Evolutionary conservation across 495 filamentous ascomycete genomes (phyloP), one percentile per base, ranked within the genome.

Genomic region (Pyronema omphalodes): DNA sequence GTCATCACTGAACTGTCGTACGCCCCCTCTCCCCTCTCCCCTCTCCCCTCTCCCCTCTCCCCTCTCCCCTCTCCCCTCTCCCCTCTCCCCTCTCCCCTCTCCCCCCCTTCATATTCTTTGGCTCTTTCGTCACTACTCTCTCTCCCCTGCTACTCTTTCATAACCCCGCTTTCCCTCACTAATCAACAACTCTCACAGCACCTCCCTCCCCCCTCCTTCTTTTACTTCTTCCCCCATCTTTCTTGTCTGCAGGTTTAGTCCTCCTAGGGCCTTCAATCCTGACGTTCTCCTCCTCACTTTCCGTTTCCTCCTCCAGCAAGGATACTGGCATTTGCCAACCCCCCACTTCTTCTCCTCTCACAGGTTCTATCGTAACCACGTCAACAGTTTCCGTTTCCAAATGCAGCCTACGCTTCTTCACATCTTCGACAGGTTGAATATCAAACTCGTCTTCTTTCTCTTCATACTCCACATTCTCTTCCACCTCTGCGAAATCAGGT

Each of bases 381-480:
- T 99, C 93, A 0, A 94, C 80, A 47, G 82, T 79, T 57, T 89
- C 84, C 50, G 78, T 76, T 66, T 99, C 91, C 44, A 80, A 71
- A 63, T 95, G 87, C 3, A 95, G 71, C 23, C 86, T 75, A 12
- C 88, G 80, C 66, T 94, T 93, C 60, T 93, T 84, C 14, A 95
- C 83, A 66, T 96, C 91, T 64, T 94, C 88, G 19, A 88, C 82
- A 0, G 88, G 88, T 60, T 95, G 89, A 54, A 96, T 89, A 63
- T 99, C 91, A 58, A 96, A 99, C 61, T 99, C 91, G 62, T 96
- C 93, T 69, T 96, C 91, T 29, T 77, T 76, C 66, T 99, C 91
- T 37, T 89, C 75, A 63, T 96, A 96, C 68, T 94, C 88, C 9
- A 94, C 86, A 55, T 96, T 96, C 67, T 96, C 93, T 69, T 99